Conservation (phyloP, 2,329 filamentous ascomycete species). For the Trichoderma citrinoviride region DNA sequence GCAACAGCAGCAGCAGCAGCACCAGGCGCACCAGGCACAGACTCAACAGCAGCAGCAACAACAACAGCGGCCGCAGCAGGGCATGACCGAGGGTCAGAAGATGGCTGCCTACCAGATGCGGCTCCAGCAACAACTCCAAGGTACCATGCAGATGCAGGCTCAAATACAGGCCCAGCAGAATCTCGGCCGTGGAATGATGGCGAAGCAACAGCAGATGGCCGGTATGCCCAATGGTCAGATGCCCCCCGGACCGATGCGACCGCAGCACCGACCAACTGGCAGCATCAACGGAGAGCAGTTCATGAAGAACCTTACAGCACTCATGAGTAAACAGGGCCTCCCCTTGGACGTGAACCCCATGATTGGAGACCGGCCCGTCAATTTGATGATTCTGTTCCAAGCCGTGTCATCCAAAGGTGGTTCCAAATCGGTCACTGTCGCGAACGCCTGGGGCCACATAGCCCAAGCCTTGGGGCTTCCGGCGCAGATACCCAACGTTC, state of each 20-base stretch:
- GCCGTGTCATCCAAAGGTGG: constrained; percentile 72
- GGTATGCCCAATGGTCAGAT: constrained; percentile 56
- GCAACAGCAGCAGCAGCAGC: constrained; percentile 47
- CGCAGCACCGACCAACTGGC: constrained; percentile 46
- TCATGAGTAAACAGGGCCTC: constrained; percentile 72
- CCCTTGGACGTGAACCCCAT: constrained; percentile 72
- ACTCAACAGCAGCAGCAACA: constrained; percentile 64
- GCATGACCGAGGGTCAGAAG: constrained; percentile 70
- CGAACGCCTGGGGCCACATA: constrained; percentile 71
- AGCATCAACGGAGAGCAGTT: constrained; percentile 64
- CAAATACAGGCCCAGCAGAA: constrained; percentile 49
- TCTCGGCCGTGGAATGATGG: constrained; percentile 52
- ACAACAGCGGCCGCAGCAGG: constrained; percentile 48
- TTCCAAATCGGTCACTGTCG: constrained; percentile 67
- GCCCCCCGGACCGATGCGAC: constrained; percentile 48
- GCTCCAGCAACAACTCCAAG: constrained; percentile 70
- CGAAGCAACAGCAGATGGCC: constrained; percentile 51
- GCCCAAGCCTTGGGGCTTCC: constrained; percentile 63
- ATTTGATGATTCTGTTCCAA: constrained; percentile 74
- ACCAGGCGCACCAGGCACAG: constrained; percentile 45
- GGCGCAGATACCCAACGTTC: constrained; percentile 63
- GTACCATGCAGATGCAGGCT: constrained; percentile 48
- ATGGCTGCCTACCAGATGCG: constrained; percentile 79
- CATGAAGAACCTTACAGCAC: constrained; percentile 70
- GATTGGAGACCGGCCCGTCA: constrained; percentile 70